Conservation (phyloP, 495 filamentous ascomycete genomes). For the Viridothelium virens region DNA sequence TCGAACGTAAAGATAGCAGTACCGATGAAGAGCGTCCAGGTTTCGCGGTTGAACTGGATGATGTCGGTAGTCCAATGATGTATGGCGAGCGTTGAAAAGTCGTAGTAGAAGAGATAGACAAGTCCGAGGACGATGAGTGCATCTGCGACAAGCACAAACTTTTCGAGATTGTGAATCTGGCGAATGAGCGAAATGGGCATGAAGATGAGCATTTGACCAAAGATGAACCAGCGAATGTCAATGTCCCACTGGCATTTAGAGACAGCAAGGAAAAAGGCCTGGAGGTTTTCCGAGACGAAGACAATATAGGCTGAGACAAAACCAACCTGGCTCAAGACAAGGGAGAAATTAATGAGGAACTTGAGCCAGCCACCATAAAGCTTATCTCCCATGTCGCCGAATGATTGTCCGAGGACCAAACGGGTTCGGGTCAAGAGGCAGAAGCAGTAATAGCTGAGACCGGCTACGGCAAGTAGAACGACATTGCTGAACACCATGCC, state of each 20-base stretch:
- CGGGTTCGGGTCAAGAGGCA: conserved; percentile 54
- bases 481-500: conserved; percentile 59
- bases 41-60: conserved; percentile 51
- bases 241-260: conserved; percentile 49
- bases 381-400: conserved; percentile 53
- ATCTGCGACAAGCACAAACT: conserved; percentile 53
- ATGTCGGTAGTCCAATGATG: conserved; percentile 45
- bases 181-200: conserved; percentile 55
- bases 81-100: conserved; percentile 43
- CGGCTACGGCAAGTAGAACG: conserved; percentile 48
- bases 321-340: conserved; percentile 57
- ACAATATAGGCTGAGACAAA: conserved; percentile 61
- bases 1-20: conserved; percentile 62
- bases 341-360: conserved; percentile 49
- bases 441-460: conserved; percentile 53
- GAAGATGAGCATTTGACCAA: conserved; percentile 48
- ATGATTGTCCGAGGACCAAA: conserved; percentile 44
- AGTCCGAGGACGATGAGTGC: conserved; percentile 56
- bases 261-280: conserved; percentile 50
- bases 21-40: conserved; percentile 56
- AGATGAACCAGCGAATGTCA: conserved; percentile 40
- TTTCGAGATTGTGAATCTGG: conserved; percentile 57
- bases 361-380: conserved; percentile 48
- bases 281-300: conserved; percentile 57
- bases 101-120: conserved; percentile 56